Evolutionary conservation across 1,284 basidiomycete species (phyloP), one percentile per base, ranked within the genome.

Genomic region (Lentinula novae-zelandiae): DNA sequence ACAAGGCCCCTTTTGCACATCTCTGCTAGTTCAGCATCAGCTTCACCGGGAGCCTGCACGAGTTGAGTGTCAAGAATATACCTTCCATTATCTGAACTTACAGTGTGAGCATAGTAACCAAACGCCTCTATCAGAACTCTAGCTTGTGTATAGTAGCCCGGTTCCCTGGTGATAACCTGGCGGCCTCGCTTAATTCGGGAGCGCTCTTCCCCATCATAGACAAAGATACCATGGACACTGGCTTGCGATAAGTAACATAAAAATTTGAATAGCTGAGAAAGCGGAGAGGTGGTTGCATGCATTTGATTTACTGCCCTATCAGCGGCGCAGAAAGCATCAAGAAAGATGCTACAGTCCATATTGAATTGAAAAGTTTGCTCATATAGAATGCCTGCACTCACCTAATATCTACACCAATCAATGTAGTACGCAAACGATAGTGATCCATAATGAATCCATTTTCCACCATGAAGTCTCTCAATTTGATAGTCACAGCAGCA

Each of bases 1-100:
- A 58, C 38, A 40, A 39, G 12, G 10, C 46, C 48, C n/a, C 9
- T 5, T 8, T 50, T 34, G 49, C 50, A 36, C 33, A 58, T 34
- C 1, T n/a, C 17, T 9, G 49, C 46, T 8, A 58, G 36, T 51
- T 58, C 57, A 22, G 57, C 57, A 17, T 58, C 57, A 20, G 48
- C 57, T 22, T 58, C 57, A n/a, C 57, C 57, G 0, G 13, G 10
- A 38, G 57, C 57, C 57, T 58, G 31, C 1, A 5, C 12, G 2
- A 6, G 27, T 33, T 42, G 22, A 15, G 27, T 22, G 15, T 1
- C 13, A 20, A 7, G n/a, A n/a, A 44, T 42, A 50, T 17, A n/a
- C 2, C 3, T 22, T 22, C 12, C 5, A 4, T n/a, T n/a, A 39
- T 39, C 15, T 3, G 38, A 0, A 31, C 57, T 5, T 50, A 58